These are phyloP conservation scores for Berkeleyomyces rouxiae DNA, from an alignment of 2,329 filamentous ascomycete genomes.

Conservation along the genomic window DNA sequence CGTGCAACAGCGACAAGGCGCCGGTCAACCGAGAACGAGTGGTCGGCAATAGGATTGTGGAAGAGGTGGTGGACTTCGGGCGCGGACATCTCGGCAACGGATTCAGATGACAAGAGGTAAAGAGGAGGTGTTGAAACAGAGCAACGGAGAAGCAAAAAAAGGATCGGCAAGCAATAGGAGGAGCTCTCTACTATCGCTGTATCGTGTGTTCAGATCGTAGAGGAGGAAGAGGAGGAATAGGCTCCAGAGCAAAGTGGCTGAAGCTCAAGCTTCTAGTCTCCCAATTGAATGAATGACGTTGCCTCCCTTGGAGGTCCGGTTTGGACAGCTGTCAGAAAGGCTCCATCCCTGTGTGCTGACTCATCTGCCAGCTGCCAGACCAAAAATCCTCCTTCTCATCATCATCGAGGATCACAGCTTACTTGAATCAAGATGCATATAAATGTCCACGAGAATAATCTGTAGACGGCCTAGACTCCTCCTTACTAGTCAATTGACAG, in stretches of 20 bases:
- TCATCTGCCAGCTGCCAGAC: constrained; percentile 7
- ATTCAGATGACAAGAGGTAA: constrained; percentile 18
- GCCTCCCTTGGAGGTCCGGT: neutral
- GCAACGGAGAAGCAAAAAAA: neutral
- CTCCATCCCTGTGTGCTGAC: neutral
- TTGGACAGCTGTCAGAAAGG: constrained; percentile 1
- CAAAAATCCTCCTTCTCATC: neutral
- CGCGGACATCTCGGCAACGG: constrained; percentile 44
- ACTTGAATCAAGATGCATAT: neutral
- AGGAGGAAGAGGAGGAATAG: neutral
- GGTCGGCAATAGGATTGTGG: constrained; percentile 88
- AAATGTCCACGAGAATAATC: neutral
- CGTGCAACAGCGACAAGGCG: constrained; percentile 77
- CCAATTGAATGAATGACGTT: constrained; percentile 14
- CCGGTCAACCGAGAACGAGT: constrained; percentile 91
- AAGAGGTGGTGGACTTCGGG: constrained; percentile 95
- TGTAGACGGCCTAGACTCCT: neutral
- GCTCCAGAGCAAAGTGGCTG: neutral
- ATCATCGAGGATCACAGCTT: neutral
- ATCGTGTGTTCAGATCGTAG: neutral
- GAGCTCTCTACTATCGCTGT: constrained; percentile 86
- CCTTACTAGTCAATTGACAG: neutral
- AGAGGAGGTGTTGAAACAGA: constrained; percentile 15
- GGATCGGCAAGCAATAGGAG: constrained; percentile 23
- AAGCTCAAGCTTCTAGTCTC: constrained; percentile 13